These are phyloP conservation scores for Microbotryomycetes sp. DNA, from an alignment of 1,284 basidiomycete genomes.

Conservation along the genomic window DNA sequence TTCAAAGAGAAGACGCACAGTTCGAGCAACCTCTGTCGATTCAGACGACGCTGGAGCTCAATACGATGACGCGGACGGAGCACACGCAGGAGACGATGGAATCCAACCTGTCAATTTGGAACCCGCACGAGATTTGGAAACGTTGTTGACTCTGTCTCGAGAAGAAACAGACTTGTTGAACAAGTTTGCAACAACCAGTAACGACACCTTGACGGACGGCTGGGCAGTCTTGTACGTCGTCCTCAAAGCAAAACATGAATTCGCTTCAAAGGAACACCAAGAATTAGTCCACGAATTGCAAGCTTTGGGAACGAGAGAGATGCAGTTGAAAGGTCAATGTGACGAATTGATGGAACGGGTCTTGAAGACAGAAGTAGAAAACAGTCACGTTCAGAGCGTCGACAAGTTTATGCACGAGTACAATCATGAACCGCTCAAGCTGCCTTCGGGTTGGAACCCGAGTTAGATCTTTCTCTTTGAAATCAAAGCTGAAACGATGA, in stretches of 20 bases:
- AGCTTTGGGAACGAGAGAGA: slow-evolving; percentile 50
- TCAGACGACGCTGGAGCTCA: slow-evolving; percentile 4
- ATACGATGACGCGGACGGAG: slow-evolving; percentile 4
- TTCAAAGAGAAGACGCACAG: background rate
- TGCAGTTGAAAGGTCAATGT: slow-evolving; percentile 50
- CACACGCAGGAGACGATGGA: slow-evolving; percentile 48
- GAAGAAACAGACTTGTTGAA: slow-evolving; percentile 16
- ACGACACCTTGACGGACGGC: slow-evolving; percentile 2
- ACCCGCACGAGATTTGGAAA: slow-evolving; percentile 51
- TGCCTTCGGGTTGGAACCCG: background rate
- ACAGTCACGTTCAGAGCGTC: background rate
- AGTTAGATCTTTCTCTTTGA: background rate
- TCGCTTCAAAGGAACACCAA: slow-evolving; percentile 56
- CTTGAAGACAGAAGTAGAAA: slow-evolving; percentile 35
- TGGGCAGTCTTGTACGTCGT: slow-evolving; percentile 52
- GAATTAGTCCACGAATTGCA: slow-evolving; percentile 57
- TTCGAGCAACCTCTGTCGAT: slow-evolving; percentile 9
- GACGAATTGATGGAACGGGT: slow-evolving; percentile 53
- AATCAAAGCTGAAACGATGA: no score
- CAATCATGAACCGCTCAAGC: slow-evolving; percentile 5
- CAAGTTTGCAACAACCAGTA: slow-evolving; percentile 13
- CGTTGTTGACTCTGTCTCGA: slow-evolving; percentile 47
- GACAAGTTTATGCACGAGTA: slow-evolving; percentile 4
- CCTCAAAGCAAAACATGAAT: slow-evolving; percentile 64
- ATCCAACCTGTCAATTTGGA: slow-evolving; percentile 50